Evolutionary conservation across 2,329 filamentous ascomycete genomes (phyloP).

Genomic region (Acrocalymma vagum): DNA sequence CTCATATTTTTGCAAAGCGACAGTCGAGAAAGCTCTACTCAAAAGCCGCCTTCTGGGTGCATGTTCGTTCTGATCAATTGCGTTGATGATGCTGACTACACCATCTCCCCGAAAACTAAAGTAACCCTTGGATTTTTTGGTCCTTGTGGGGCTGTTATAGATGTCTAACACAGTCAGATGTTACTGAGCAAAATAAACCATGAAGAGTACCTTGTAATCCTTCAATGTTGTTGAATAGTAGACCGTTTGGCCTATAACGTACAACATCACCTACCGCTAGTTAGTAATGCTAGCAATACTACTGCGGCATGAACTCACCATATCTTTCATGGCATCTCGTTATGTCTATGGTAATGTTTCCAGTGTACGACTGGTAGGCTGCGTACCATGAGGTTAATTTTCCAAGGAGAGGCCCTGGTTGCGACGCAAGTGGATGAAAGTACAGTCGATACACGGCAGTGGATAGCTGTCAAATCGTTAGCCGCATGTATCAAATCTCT

Average conservation of each 20-base stretch:
- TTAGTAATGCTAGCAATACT: conserved; percentile 1
- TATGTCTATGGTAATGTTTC: not conserved
- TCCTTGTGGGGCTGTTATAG: not conserved
- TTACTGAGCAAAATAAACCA: no score
- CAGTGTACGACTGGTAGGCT: not conserved
- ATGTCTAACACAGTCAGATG: not conserved
- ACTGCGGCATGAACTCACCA: conserved; percentile 4
- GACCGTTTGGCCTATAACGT: conserved; percentile 9
- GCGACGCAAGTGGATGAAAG: conserved; percentile 1
- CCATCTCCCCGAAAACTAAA: not conserved
- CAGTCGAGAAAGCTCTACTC: conserved; percentile 5
- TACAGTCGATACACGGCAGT: conserved; percentile 2
- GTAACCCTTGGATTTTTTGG: conserved; percentile 3
- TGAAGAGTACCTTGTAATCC: conserved; percentile 5
- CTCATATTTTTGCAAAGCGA: conserved; percentile 5
- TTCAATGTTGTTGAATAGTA: conserved; percentile 7
- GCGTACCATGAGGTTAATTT: conserved; percentile 5
- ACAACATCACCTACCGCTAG: conserved; percentile 5
- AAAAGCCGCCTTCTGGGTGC: conserved; percentile 3
- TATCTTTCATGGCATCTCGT: not conserved
- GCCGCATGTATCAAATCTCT: no score
- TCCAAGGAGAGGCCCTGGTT: conserved; percentile 5
- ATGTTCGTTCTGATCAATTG: conserved; percentile 4
- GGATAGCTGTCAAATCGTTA: no score
- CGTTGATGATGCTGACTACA: conserved; percentile 3